Conservation (phyloP, 768 basidiomycete species). For the Termitomyces titanicus region DNA sequence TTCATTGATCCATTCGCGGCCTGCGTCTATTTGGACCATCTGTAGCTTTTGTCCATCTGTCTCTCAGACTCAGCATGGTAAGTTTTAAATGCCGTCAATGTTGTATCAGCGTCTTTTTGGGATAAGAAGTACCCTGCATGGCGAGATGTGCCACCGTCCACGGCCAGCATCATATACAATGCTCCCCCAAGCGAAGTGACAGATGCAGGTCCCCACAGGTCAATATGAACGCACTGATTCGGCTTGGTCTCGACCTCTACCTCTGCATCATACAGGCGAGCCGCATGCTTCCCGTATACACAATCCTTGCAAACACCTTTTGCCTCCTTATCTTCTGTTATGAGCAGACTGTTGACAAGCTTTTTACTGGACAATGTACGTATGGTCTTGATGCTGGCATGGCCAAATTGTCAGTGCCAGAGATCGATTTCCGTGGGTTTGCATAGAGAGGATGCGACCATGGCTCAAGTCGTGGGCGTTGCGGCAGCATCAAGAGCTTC, state of each 20-base stretch:
- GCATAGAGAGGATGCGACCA: no score
- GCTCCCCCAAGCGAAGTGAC: not conserved
- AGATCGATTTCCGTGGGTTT: no score
- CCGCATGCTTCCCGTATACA: not conserved
- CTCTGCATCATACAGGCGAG: not conserved
- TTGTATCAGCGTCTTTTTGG: not conserved
- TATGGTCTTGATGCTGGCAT: no score
- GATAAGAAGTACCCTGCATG: not conserved
- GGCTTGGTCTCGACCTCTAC: not conserved
- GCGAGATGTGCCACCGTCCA: no score
- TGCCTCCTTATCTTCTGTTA: not conserved
- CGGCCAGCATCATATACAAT: not conserved
- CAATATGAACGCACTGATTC: not conserved
- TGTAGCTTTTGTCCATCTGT: not conserved
- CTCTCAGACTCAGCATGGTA: not conserved
- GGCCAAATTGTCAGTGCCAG: no score
- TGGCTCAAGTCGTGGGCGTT: no score
- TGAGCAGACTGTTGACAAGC: not conserved
- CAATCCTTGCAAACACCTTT: not conserved
- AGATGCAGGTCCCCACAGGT: not conserved
- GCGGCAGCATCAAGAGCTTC: no score
- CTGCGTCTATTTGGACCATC: not conserved
- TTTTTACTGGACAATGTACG: no score
- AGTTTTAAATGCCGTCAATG: not conserved
- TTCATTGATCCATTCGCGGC: not conserved